Base-by-base conservation (phyloP, 2,329 filamentous ascomycete genomes). In the Arthrobotrys pseudoclavata region DNA sequence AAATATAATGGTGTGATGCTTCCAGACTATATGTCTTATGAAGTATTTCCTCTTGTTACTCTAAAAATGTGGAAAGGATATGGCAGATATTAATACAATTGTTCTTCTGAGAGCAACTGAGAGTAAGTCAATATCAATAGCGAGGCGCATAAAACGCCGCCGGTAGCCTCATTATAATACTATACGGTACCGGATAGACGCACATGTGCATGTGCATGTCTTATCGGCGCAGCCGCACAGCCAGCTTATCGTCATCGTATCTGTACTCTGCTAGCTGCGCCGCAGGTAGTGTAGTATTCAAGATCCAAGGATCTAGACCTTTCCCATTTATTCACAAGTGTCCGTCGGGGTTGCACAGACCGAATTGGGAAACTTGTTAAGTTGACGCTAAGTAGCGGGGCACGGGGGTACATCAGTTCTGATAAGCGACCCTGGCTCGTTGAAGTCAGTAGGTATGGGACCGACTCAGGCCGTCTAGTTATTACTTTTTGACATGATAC, bases 171-270 rank as follows among this genome's bases (percentile, higher is more conserved):
- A 20, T 45, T 18, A 3, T n/a, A 7, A 4, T 20, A 45, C n/a
- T 18, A 45, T 45, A 45, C 4, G n/a, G 42, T 45, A 5, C 4
- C 47, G 47, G 22, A 50, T 50, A 50, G 20, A 50, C 20, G 4
- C 15, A 22, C 10, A 9, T 22, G n/a, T 47, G 42, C 42, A 47
- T 40, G 37, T 22, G n/a, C 13, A 29, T 31, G 24, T 31, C 50
- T 53, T 53, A 53, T 53, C 50, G 50, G 50, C 24, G 24, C 48
- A 52, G 22, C 24, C 31, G 22, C 18, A 24, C 47, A 15, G 47
- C 10, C 47, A 31, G 26, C 50, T 53, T 53, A 31, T 31, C 50
- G 18, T 31, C 5, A 10, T 18, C 12, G 13, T 40, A 15, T 40
- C 37, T 15, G 37, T 15, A 12, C 6, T 45, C 18, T 45, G n/a